Base-by-base conservation (phyloP, 2,329 filamentous ascomycete species). In the Beauveria scarabaeidicola region DNA sequence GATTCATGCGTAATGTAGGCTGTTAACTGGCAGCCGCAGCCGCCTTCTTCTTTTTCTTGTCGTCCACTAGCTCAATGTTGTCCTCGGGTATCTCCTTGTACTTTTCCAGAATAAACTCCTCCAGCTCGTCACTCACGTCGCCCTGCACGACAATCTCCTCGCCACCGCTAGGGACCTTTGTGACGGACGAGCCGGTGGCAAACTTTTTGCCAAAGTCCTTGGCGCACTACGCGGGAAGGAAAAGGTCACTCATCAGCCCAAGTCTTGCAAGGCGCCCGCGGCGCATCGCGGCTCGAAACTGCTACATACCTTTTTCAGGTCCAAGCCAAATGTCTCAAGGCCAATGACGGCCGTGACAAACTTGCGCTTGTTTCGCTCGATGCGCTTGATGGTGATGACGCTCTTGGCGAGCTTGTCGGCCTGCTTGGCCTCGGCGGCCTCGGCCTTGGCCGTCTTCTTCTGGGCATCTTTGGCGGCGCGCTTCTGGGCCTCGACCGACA, bases 151-250 rank as follows among this genome's bases (percentile, higher is more conserved):
- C 95, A 71, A 99, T 97, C 76, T 97, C 94, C 75, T 99, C 94
- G 19, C 89, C 89, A 23, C 90, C 91, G 59, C 85, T 86, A 0
- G 91, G 83, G 1, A 89, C 83, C 77, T 97, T 96, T 9, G 93
- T 97, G 48, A 99, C 94, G 48, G 88, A 92, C 17, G 87, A 88
- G 0, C 94, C 94, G 10, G 94, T 97, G 32, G 94, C 94, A 70
- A 99, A 97, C 77, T 97, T 97, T 83, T 97, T 99, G 63, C 94
- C 94, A 66, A 97, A 87, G 69, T 97, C 94, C 79, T 97, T 97
- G 61, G 92, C 87, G 8, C 96, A 81, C 76, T 78, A 44, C 15
- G 10, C 21, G 32, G 8, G 5, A 11, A 21, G 29, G n/a, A 27
- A 63, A 51, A 21, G 29, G 19, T 19, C 32, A 36, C 32, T 15